Evolutionary conservation across 257 asterid species (phyloP).

Genomic region (Avicennia marina): DNA sequence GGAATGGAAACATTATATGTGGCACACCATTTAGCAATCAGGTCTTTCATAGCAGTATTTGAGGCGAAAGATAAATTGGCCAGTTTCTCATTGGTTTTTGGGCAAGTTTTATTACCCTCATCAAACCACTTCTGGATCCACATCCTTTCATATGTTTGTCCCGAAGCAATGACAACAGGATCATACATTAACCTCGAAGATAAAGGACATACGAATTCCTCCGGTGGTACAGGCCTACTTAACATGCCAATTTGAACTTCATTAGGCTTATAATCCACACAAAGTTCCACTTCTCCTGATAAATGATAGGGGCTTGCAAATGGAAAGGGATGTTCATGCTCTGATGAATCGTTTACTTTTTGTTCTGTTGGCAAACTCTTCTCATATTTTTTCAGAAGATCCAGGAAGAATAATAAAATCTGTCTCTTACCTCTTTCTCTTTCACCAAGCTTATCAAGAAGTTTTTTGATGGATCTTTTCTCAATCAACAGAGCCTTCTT

Average conservation of each 20-base stretch:
- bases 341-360: constrained; percentile 25
- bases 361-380: constrained; percentile 34
- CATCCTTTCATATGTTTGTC: constrained; percentile 73
- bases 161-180: constrained; percentile 85
- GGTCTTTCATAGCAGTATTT: constrained; percentile 51
- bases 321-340: constrained; percentile 24
- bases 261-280: constrained; percentile 22
- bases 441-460: constrained; percentile 43
- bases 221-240: constrained; percentile 46
- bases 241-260: constrained; percentile 32
- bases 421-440: constrained; percentile 42
- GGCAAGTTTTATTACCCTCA: constrained; percentile 71
- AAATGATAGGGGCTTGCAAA: constrained; percentile 20
- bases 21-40: constrained; percentile 61
- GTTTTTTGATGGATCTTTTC: constrained; percentile 59
- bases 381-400: constrained; percentile 58
- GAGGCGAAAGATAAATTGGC: constrained; percentile 47
- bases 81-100: constrained; percentile 50
- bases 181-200: constrained; percentile 75
- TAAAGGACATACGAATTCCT: constrained; percentile 71
- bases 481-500: constrained; percentile 60
- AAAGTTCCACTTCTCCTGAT: constrained; percentile 38
- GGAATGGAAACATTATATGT: constrained; percentile 34
- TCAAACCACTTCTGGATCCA: constrained; percentile 91
- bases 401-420: constrained; percentile 49